Evolutionary conservation across 208 protist species (phyloP), one percentile per base, ranked within the genome.

Genomic region (Wallacemonas sp.): DNA sequence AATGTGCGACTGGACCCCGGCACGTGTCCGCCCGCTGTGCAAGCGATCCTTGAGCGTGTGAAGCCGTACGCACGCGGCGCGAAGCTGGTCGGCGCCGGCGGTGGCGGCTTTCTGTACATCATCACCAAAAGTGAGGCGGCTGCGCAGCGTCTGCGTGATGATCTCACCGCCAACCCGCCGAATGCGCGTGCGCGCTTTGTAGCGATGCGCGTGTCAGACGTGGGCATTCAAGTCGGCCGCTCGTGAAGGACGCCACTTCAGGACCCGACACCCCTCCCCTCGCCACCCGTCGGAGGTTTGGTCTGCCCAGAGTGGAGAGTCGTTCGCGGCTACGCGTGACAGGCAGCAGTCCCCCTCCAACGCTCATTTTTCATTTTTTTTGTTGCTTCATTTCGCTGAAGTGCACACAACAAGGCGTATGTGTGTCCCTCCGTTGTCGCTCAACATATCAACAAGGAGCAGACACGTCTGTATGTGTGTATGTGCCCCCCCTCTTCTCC

Each of bases 41-140:
- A 77, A 42, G 63, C 59, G 17, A 79, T 85, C n/a, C 65, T 84
- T 38, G 62, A 71, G 8, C 60, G 45, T 22, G 61, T 86, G 32
- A 29, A 78, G 55, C 71, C 70, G 21, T 74, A 83, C 55, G 65
- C 83, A 6, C 73, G 63, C 65, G 82, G 79, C n/a, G 42, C 74
- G 17, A 69, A 73, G 46, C 69, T 92, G 42, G 55, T 77, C 1
- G 82, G 85, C 0, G 81, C 85, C n/a, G 85, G 81, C 29, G 85
- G 85, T 24, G 85, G 81, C 2, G 85, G 85, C 22, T 92, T 84
- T 66, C 52, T 92, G 41, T 80, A 81, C 64, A 76, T 89, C 52
- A 66, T 85, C 15, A 74, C 85, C 13, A 92, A 83, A 60, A 70
- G 83, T 26, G 60, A 71, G 46, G 48, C 53, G 39, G 68, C 63